Evolutionary conservation across 257 asterid species (phyloP).

Genomic region (Solanum appendiculatum): DNA sequence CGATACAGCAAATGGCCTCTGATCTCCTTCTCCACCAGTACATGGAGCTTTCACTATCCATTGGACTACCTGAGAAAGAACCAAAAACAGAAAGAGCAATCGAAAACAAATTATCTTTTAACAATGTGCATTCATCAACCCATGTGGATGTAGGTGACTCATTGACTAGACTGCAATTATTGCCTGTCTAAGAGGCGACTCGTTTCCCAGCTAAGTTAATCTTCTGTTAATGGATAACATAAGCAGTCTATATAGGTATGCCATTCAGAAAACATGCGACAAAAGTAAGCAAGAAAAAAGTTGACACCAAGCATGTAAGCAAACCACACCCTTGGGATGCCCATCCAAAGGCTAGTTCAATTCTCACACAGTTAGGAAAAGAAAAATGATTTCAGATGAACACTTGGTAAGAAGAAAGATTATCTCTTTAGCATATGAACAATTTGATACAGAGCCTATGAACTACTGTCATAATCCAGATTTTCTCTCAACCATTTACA

Average conservation of each 20-base stretch:
- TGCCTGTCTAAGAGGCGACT: not conserved
- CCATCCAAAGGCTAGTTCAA: not conserved
- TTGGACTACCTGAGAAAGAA: not conserved
- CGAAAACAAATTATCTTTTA: not conserved
- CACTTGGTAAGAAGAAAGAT: not conserved
- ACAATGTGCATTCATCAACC: not conserved
- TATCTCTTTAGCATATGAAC: not conserved
- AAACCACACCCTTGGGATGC: not conserved
- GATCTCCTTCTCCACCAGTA: not conserved
- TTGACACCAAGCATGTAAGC: not conserved
- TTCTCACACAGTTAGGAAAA: not conserved
- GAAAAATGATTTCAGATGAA: not conserved
- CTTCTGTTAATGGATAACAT: not conserved
- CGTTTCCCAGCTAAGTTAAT: not conserved
- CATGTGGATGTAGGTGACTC: not conserved
- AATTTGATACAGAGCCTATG: not conserved
- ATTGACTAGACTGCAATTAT: not conserved
- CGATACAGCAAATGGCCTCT: not conserved
- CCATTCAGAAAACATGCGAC: not conserved
- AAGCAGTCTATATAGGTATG: not conserved
- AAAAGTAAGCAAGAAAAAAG: not conserved
- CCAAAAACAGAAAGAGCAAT: not conserved
- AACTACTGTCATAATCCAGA: not conserved
- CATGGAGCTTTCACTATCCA: conserved; percentile 1
- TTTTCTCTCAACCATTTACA: not conserved